Conservation (phyloP, 2,329 filamentous ascomycete genomes). For the Microdochium paspali region DNA sequence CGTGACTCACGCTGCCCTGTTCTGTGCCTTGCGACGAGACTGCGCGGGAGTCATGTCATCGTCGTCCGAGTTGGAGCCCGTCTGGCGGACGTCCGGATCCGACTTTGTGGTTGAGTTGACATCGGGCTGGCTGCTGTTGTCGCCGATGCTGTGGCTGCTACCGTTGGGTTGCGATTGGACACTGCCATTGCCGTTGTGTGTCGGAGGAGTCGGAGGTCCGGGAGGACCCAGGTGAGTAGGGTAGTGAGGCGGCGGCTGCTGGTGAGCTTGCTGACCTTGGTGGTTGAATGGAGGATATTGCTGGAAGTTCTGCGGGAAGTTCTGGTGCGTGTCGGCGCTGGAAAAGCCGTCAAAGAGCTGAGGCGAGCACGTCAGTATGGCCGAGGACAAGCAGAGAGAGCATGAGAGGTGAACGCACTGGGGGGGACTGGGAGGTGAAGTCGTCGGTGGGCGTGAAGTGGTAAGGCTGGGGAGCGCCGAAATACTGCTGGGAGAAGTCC, state of each 20-base stretch:
- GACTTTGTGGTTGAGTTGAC: slow-evolving; percentile 24
- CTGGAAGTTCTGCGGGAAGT: slow-evolving; percentile 27
- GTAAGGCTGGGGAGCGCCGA: not conserved
- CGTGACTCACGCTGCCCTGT: slow-evolving; percentile 48
- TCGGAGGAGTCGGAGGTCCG: slow-evolving; percentile 43
- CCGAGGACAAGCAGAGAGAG: not conserved
- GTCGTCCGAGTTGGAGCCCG: slow-evolving; percentile 44
- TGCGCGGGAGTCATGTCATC: slow-evolving; percentile 47
- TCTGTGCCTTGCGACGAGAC: slow-evolving; percentile 50
- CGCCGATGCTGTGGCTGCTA: slow-evolving; percentile 7
- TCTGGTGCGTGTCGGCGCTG: not conserved
- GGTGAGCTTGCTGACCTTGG: slow-evolving; percentile 13
- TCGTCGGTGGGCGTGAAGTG: not conserved
- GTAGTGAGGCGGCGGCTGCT: slow-evolving; percentile 11
- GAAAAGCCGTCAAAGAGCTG: not conserved
- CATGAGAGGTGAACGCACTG: not conserved
- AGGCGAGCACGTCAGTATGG: not conserved
- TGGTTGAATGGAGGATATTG: slow-evolving; percentile 31
- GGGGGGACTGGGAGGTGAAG: not conserved
- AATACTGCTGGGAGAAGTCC: slow-evolving; percentile 1
- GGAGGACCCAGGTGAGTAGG: slow-evolving; percentile 21
- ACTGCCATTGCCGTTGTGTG: slow-evolving; percentile 17
- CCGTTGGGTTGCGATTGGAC: slow-evolving; percentile 13
- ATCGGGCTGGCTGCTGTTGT: slow-evolving; percentile 17
- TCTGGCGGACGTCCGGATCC: slow-evolving; percentile 26